Evolutionary conservation across 495 filamentous ascomycete genomes (phyloP).

Genomic region (Xylaria grammica): DNA sequence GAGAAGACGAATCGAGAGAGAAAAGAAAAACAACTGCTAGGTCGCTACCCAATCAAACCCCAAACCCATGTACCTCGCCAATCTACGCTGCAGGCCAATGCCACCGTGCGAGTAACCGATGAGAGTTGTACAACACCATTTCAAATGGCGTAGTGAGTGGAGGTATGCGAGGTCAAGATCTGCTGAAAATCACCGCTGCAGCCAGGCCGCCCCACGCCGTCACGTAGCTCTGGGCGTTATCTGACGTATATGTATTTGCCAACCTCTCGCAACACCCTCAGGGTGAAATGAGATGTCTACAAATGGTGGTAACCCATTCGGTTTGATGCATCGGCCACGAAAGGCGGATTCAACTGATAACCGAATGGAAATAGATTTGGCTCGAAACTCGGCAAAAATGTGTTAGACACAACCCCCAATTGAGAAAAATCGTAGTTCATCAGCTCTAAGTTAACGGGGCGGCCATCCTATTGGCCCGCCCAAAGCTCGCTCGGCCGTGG

Average conservation of each 20-base stretch:
- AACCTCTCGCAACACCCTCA: neutral
- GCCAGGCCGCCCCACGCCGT: neutral
- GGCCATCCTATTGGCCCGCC: slow-evolving; percentile 38
- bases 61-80: neutral
- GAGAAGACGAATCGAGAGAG: slow-evolving; percentile 19
- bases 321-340: neutral
- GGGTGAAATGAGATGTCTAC: neutral
- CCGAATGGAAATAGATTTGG: neutral
- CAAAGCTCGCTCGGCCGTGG: slow-evolving; percentile 45
- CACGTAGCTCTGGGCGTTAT: neutral
- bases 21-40: neutral
- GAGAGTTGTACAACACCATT: slow-evolving; percentile 1
- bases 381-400: neutral
- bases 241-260: slow-evolving; percentile 5
- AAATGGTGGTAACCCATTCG: neutral
- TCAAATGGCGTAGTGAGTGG: neutral
- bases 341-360: neutral
- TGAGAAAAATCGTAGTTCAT: slow-evolving; percentile 15
- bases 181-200: neutral
- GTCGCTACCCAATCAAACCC: slow-evolving; percentile 2
- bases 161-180: neutral
- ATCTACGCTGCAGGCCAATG: neutral
- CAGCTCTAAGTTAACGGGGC: slow-evolving; percentile 17
- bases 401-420: neutral
- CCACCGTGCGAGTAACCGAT: too few species aligned